These are phyloP conservation scores for Aspergillus viridinutans DNA, from an alignment of 2,329 filamentous ascomycete species.

Conservation along the genomic window DNA sequence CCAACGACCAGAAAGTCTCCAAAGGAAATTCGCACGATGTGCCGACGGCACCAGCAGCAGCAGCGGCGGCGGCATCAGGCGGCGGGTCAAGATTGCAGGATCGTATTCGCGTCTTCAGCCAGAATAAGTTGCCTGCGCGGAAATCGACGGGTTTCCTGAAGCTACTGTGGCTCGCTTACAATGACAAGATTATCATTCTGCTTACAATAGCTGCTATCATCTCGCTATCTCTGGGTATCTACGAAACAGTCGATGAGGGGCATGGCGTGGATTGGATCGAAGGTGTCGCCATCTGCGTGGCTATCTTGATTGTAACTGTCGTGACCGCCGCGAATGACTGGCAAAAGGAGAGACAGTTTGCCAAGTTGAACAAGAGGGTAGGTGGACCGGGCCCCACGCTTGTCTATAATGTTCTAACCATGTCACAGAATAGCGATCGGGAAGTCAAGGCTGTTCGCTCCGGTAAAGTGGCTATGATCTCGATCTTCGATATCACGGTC, in stretches of 20 bases:
- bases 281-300: conserved; percentile 62
- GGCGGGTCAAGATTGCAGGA: conserved; percentile 46
- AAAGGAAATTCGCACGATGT: neutral
- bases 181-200: conserved; percentile 69
- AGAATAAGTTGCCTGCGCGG: conserved; percentile 60
- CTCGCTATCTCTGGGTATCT: conserved; percentile 65
- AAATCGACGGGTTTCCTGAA: conserved; percentile 58
- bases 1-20: conserved; percentile 13
- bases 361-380: conserved; percentile 53
- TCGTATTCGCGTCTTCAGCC: conserved; percentile 56
- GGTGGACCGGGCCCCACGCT: conserved; percentile 4
- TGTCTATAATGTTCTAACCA: conserved; percentile 14
- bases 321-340: conserved; percentile 64
- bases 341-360: conserved; percentile 65
- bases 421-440: conserved; percentile 57
- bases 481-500: conserved; percentile 63
- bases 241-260: conserved; percentile 56
- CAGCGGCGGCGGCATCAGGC: conserved; percentile 5
- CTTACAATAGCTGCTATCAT: conserved; percentile 65
- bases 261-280: conserved; percentile 61
- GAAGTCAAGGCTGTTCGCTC: conserved; percentile 64
- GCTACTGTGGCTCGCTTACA: conserved; percentile 66
- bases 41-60: neutral
- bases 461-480: conserved; percentile 60
- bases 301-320: conserved; percentile 61